Percentiles rank a stretch among this genome's conserved stretches.
Conservation (phyloP, 371 early-diverging fungal species). For the Batrachochytrium dendrobatidis region DNA sequence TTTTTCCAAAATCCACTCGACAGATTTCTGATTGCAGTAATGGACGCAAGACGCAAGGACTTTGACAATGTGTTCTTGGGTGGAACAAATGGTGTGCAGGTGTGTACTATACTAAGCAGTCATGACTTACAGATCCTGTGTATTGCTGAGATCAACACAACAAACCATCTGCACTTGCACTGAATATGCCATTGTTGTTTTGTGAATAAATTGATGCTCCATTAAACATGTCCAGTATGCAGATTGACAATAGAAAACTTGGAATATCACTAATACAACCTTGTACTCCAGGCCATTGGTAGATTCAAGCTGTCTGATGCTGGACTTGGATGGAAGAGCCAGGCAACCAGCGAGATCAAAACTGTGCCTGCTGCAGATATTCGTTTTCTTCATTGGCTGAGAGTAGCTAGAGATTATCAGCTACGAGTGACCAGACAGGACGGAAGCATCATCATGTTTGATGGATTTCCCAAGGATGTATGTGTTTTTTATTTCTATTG, state of each 20-base stretch:
- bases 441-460: constrained; percentile 70
- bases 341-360: constrained; percentile 42
- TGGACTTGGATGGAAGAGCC: constrained; percentile 78
- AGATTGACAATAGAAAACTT: too few relatives aligned
- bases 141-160: too few relatives aligned
- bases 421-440: constrained; percentile 67
- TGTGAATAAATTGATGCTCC: too few relatives aligned
- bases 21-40: too few relatives aligned
- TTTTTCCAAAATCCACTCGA: too few relatives aligned
- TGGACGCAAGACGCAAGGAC: constrained; percentile 1
- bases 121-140: background rate
- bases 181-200: too few relatives aligned
- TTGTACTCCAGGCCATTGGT: constrained; percentile 37
- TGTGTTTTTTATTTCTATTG: background rate
- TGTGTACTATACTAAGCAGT: constrained; percentile 3
- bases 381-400: constrained; percentile 59
- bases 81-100: constrained; percentile 29
- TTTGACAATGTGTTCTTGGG: constrained; percentile 37
- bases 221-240: too few relatives aligned
- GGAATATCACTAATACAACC: too few relatives aligned
- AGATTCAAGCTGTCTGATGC: constrained; percentile 64
- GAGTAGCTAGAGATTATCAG: constrained; percentile 79
- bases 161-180: too few relatives aligned
- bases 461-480: constrained; percentile 80
- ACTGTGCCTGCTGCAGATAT: constrained; percentile 62